Evolutionary conservation across 768 basidiomycete genomes (phyloP), one percentile per base, ranked within the genome.

Genomic region (Macrolepiota albuminosa): DNA sequence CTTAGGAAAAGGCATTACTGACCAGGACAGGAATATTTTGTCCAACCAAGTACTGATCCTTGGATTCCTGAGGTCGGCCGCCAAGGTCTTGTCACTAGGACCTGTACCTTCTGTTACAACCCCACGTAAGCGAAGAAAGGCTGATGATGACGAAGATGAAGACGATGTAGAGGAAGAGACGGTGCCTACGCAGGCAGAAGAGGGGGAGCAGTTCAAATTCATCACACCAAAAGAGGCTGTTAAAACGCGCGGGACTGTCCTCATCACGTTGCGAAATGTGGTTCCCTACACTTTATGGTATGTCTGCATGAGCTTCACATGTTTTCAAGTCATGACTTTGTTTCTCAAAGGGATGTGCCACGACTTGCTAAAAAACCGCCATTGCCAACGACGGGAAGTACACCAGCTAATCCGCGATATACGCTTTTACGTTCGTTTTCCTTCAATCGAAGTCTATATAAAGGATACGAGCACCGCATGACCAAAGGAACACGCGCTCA

Each of bases 401-500:
- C 76, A 42, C 72, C 74, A 3, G 72, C 75, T n/a, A 89, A 88
- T 68, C 89, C 91, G 6, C 75, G 71, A 5, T 98, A 89, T 69
- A 80, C 71, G 2, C 78, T 89, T 11, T 70, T 93, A 18, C 83
- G 91, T 33, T 95, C 93, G 0, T 98, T 95, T 71, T 76, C 71
- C 18, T 98, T 98, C 69, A 76, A 84, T 45, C 78, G 90, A 45
- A 70, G 71, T 10, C 63, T 75, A 0, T 98, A 93, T 85, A 83
- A 81, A 51, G 93, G 92, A 1, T 98, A 98, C 66, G 88, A 88
- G 65, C 96, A 98, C 70, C 78, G 92, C n/a, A 89, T 96, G 86
- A 97, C 96, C 3, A 89, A 94, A 68, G 95, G 95, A 6, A 92
- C 83, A 75, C 79, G 83, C 70, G 90, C 71, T 0, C 82, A 82